Percentiles rank a stretch among this genome's conserved stretches.
These are phyloP conservation scores for Vitis vinifera DNA, from an alignment of 164 flowering plant species.

Conservation along the genomic window DNA sequence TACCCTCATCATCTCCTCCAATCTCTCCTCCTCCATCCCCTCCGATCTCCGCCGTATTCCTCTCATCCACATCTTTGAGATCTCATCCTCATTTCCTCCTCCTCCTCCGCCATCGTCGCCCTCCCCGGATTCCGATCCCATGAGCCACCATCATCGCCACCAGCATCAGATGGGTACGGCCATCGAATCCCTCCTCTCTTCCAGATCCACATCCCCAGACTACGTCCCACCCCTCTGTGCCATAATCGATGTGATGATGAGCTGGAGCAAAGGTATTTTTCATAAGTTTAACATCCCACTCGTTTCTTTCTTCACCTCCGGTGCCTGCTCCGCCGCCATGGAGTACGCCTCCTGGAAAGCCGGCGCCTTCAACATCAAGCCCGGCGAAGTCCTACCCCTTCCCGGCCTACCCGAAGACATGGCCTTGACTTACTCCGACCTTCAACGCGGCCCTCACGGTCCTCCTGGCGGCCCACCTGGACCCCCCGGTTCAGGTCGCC, in stretches of 20 bases:
- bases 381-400: constrained; percentile 26
- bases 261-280: constrained; percentile 15
- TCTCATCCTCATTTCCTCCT: constrained; percentile 5
- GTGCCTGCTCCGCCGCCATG: constrained; percentile 35
- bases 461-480: not conserved
- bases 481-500: not conserved
- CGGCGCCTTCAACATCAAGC: constrained; percentile 11
- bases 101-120: not conserved
- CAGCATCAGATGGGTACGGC: constrained; percentile 6
- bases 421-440: constrained; percentile 21
- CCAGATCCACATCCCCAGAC: not conserved
- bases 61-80: constrained; percentile 8
- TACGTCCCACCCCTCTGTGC: constrained; percentile 10
- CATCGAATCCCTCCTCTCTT: constrained; percentile 9
- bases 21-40: constrained; percentile 22
- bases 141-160: not conserved
- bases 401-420: constrained; percentile 37
- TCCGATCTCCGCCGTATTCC: constrained; percentile 18
- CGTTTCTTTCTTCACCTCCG: constrained; percentile 31
- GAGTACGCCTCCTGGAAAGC: constrained; percentile 28
- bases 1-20: constrained; percentile 18
- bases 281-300: constrained; percentile 17
- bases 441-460: constrained; percentile 17
- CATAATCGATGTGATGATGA: constrained; percentile 28
- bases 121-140: not conserved